Evolutionary conservation across 140 eudicot genomes (phyloP).

Genomic region (Ambrosia hybrid): DNA sequence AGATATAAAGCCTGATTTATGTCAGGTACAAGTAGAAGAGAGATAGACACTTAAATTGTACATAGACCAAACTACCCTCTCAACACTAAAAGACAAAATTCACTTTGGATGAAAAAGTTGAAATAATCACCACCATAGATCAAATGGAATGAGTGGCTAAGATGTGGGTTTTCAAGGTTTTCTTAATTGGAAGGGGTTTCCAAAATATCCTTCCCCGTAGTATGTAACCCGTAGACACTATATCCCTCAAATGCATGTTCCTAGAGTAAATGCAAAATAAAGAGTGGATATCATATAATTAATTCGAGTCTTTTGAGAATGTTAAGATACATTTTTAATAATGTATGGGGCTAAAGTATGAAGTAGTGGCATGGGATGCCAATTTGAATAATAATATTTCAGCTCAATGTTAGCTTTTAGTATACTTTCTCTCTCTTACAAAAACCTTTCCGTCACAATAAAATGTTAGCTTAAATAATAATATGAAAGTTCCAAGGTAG

Average conservation of each 20-base stretch:
- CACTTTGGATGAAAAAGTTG: too few relatives aligned
- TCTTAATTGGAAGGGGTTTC: too few relatives aligned
- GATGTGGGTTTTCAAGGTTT: too few relatives aligned
- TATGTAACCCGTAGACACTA: background rate
- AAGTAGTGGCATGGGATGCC: constrained; percentile 9
- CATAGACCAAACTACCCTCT: too few relatives aligned
- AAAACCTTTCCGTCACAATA: background rate
- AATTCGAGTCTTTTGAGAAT: constrained; percentile 12
- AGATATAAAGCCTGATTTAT: too few relatives aligned
- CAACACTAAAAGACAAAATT: too few relatives aligned
- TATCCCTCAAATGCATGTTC: background rate
- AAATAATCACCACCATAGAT: too few relatives aligned
- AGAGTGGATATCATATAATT: background rate
- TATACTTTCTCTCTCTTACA: constrained; percentile 11
- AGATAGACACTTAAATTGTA: too few relatives aligned
- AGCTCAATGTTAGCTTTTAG: background rate
- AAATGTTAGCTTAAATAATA: background rate
- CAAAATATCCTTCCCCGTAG: too few relatives aligned
- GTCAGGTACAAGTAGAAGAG: too few relatives aligned
- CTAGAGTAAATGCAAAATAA: background rate
- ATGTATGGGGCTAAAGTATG: background rate
- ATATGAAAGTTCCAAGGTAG: background rate
- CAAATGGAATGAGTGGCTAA: too few relatives aligned
- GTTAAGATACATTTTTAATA: background rate
- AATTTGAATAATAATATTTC: constrained; percentile 5